Evolutionary conservation across 1,284 basidiomycete species (phyloP).

Genomic region (Trametes hirsuta): DNA sequence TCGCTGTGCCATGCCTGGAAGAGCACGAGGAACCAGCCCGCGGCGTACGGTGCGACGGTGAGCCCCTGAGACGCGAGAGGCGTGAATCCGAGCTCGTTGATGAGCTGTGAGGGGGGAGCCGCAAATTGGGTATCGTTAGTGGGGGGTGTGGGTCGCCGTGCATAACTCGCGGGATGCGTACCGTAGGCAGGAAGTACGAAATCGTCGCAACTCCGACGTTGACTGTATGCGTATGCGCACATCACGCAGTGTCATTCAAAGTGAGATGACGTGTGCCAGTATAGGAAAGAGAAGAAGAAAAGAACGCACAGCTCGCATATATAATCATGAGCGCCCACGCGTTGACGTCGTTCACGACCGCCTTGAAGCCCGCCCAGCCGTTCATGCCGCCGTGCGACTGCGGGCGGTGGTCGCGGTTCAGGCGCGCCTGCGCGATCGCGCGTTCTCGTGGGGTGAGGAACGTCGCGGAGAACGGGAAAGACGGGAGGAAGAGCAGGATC

Average conservation of each 20-base stretch:
- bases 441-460: conserved; percentile 48
- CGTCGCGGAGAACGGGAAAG: conserved; percentile 40
- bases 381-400: conserved; percentile 59
- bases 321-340: conserved; percentile 54
- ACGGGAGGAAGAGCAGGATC: conserved; percentile 51
- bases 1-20: conserved; percentile 58
- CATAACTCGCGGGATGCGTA: conserved; percentile 25
- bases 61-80: conserved; percentile 58
- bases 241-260: no score
- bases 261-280: neutral
- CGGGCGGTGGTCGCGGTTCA: conserved; percentile 57
- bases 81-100: conserved; percentile 55
- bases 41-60: conserved; percentile 56
- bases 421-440: conserved; percentile 56
- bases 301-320: conserved; percentile 53
- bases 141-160: neutral
- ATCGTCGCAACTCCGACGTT: conserved; percentile 59
- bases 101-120: conserved; percentile 40
- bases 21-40: conserved; percentile 57
- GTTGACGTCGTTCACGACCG: conserved; percentile 49
- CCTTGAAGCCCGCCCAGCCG: conserved; percentile 57
- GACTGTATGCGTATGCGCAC: conserved; percentile 35
- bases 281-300: neutral
- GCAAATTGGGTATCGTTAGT: neutral
- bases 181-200: conserved; percentile 59